These are phyloP conservation scores for Vitis hybrid DNA, from an alignment of 177 flowering plant genomes.

Conservation along the genomic window DNA sequence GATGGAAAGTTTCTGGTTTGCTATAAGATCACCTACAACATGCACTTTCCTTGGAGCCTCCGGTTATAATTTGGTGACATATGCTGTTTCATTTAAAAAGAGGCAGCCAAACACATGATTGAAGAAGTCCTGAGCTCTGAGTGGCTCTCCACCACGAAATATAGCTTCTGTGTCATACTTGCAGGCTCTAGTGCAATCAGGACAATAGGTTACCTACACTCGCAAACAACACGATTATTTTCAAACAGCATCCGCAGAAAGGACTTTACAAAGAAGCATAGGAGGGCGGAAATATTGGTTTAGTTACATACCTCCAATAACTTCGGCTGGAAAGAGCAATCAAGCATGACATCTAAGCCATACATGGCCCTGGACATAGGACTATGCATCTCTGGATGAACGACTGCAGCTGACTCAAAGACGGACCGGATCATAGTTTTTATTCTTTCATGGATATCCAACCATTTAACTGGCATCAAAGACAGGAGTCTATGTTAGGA, in stretches of 20 bases:
- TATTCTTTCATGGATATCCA: constrained; percentile 70
- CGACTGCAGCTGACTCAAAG: constrained; percentile 80
- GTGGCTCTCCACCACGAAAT: constrained; percentile 37
- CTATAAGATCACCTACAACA: background rate
- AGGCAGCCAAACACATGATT: constrained; percentile 88
- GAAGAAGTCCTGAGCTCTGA: constrained; percentile 72
- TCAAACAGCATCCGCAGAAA: too few relatives aligned
- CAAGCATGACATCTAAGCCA: constrained; percentile 99
- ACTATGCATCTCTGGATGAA: constrained; percentile 91
- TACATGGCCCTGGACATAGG: constrained; percentile 83
- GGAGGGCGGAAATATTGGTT: background rate
- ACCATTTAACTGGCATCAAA: constrained; percentile 75
- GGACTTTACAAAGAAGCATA: background rate
- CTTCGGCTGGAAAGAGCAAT: constrained; percentile 71
- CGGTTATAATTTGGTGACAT: constrained; percentile 58
- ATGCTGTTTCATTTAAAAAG: constrained; percentile 70
- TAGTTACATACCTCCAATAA: constrained; percentile 68
- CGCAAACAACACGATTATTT: background rate
- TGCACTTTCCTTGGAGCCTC: background rate
- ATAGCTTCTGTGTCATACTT: constrained; percentile 62
- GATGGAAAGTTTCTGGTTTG: background rate
- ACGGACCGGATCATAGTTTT: constrained; percentile 68
- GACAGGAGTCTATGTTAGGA: constrained; percentile 1
- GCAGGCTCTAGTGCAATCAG: constrained; percentile 94
- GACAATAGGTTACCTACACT: constrained; percentile 95